Base-by-base conservation (phyloP, 306 rosid species). In the Castanospermum australe region DNA sequence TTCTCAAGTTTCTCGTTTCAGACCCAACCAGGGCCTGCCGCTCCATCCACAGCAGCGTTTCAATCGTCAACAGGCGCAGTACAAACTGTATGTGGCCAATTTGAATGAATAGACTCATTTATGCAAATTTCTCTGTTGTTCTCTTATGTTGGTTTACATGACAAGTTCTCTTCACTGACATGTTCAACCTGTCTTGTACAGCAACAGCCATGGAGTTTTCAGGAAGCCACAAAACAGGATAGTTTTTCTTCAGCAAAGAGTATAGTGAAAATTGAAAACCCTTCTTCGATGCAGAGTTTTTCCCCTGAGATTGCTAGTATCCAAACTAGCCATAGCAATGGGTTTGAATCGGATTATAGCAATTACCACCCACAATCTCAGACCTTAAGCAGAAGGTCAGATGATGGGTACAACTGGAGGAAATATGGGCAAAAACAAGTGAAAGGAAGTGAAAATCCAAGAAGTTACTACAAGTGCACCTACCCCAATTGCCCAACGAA, bases 401-500 rank as follows among this genome's bases (percentile, higher is more conserved):
- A 90, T 56, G 98, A 94, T 76, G 98, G 96, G 0, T 92, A 86
- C 83, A 94, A 94, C 69, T 94, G 98, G 98, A 88, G 98, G 51
- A 94, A 94, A 73, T 94, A 94, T 75, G 98, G 98, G 21, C 98
- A 94, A 76, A 94, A 94, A 76, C 96, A 94, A 84, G 97, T 94
- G 35, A 92, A 92, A 67, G 98, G 98, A 60, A 94, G 97, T 36
- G 96, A 94, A 57, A 94, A 94, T 81, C 98, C 98, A 4, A 90
- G 98, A 35, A 94, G 98, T 74, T 94, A 94, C 73, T 94, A 90
- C 73, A 94, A 94, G 82, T 94, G 98, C 86, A 94, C 98, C n/a
- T 94, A 50, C 86, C 97, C 97, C 4, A 88, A 78, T 78, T 94
- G 98, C 45, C 96, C 97, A 66, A 94, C 97, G 1, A 94, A 92